Base-by-base conservation (phyloP, 768 basidiomycete genomes). In the Panellus pusillus region DNA sequence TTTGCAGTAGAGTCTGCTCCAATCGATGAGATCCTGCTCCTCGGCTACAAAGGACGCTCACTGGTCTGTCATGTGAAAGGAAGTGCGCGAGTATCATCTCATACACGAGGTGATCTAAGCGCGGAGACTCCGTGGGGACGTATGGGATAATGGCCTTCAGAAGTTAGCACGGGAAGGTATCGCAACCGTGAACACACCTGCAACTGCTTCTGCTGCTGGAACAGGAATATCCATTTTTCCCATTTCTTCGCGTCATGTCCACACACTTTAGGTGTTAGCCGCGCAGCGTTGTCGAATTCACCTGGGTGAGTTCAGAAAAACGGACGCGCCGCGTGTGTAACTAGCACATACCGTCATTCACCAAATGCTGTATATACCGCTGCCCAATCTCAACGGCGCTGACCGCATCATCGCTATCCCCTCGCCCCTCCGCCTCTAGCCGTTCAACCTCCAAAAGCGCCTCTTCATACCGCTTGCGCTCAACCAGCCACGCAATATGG, bases 221-320 rank as follows among this genome's bases (percentile, higher is more conserved):
- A 98, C 13, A 82, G 74, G 63, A 97, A 96, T 64, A 98, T 90
- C 91, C 91, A 97, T 62, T 89, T 83, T 65, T 98, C 95, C 97
- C 97, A 99, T n/a, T 81, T 79, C 63, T 84, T 86, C 11, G 78
- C 70, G 61, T 96, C 83, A 40, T 83, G 82, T 4, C 81, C 87
- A 60, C 96, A 89, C 7, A 98, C 92, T 66, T 90, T 93, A 0
- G 92, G 87, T 61, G 85, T 87, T 20, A 97, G 70, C 9, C 77
- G 72, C 0, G 96, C 97, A 1, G 96, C 96, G 63, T 90, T 90
- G 0, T 66, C 71, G 60, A 83, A 98, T 44, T 80, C 74, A 39
- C 73, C 78, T 79, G 18, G 4, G 44, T 38, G 8, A 28, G 2
- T 15, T 27, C 11, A 46, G 12, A 50, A 39, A 39, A 1, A n/a